Evolutionary conservation across 441 rosid genomes (phyloP), one percentile per base, ranked within the genome.

Genomic region (Omphalea diandra): DNA sequence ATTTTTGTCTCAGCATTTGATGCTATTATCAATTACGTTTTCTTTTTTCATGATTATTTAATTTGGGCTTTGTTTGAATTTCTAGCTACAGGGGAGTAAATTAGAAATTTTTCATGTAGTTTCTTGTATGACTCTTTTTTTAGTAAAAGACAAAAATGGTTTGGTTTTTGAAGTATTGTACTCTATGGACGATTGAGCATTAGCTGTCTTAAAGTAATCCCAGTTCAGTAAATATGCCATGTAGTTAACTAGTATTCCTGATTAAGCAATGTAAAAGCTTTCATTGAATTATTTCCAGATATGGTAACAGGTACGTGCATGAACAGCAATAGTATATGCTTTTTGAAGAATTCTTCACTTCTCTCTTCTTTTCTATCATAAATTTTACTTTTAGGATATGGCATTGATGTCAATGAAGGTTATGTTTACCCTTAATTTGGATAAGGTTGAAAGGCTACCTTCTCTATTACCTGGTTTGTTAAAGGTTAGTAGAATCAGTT

Each of bases 1-100:
- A 44, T 44, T 44, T 44, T 44, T 47, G n/a, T 47, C 22, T 57
- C 4, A 31, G 61, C 61, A 32, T 8, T 32, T 1, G 5, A 18
- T 47, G 41, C 63, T 58, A 58, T 58, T 31, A 17, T 33, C 22
- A 32, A n/a, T 3, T 35, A 36, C 12, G 36, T 20, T 54, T 22
- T 35, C 14, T 5, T 10, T 36, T n/a, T 18, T 27, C 24, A 8
- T 52, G 5, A 17, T 55, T 62, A 47, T 29, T 26, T 68, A 15
- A 43, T 73, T 38, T 63, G 67, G 60, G 56, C 14, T 46, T 58
- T 50, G 46, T 35, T 50, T 69, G 46, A 46, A 57, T 24, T 43
- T 41, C 3, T 38, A 9, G 27, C 32, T 24, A 15, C 35, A 38
- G 33, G 2, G 4, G 40, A 67, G 18, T 49, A 2, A 49, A 12